Evolutionary conservation across 257 asterid species (phyloP).

Genomic region (Avicennia marina): DNA sequence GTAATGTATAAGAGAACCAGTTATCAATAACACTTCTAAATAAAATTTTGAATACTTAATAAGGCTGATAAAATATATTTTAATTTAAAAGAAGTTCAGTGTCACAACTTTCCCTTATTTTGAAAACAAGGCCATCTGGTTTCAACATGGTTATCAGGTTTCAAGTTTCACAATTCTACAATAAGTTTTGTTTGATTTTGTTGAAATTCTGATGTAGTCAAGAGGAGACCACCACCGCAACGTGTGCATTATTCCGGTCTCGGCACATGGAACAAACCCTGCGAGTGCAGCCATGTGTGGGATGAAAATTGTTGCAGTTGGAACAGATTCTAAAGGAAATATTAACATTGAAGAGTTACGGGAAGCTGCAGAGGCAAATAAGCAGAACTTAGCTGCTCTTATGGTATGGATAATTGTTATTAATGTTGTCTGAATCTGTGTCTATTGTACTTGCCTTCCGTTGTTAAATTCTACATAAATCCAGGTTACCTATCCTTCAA

Average conservation of each 20-base stretch:
- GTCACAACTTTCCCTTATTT: no score
- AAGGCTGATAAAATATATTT: no score
- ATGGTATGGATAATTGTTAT: conserved; percentile 58
- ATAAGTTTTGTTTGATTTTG: conserved; percentile 9
- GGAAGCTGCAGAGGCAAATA: conserved; percentile 83
- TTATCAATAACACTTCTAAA: no score
- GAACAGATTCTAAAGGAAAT: conserved; percentile 97
- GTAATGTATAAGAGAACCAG: no score
- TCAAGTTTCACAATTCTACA: not conserved
- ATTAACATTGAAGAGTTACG: conserved; percentile 83
- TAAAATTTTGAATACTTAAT: no score
- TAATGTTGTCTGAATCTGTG: not conserved
- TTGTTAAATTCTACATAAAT: conserved; percentile 4
- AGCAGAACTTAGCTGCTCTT: conserved; percentile 81
- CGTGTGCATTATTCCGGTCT: conserved; percentile 95
- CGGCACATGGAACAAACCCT: conserved; percentile 99
- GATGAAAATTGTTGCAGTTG: conserved; percentile 95
- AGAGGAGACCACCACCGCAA: conserved; percentile 96
- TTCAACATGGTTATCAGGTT: no score
- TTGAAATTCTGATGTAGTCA: conserved; percentile 47
- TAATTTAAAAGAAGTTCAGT: no score
- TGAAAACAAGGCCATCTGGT: no score
- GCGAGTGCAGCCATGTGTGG: conserved; percentile 99
- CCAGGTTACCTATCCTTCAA: conserved; percentile 98
- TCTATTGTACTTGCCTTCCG: conserved; percentile 2